Conservation (phyloP, 31 red algal genomes). For the Endocladia muricata region DNA sequence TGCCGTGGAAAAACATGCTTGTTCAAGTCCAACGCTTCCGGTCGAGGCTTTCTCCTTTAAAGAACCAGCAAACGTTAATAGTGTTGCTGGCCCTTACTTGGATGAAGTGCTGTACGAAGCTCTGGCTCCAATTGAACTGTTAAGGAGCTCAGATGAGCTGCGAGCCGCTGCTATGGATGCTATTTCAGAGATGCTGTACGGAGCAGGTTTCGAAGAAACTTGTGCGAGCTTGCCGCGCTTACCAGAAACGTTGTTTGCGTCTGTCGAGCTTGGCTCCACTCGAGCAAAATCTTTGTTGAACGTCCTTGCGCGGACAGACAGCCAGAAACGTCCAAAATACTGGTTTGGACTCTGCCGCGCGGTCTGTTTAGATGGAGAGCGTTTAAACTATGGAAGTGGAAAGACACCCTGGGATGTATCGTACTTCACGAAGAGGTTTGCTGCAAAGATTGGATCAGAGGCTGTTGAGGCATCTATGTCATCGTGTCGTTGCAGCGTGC, state of each 20-base stretch:
- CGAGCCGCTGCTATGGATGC: conserved; percentile 40
- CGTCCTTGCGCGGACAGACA: conserved; percentile 33
- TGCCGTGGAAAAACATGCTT: neutral
- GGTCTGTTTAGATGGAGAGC: conserved; percentile 46
- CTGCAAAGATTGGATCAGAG: conserved; percentile 28
- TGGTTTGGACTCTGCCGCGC: conserved; percentile 76
- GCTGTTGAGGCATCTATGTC: conserved; percentile 43
- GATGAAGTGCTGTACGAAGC: conserved; percentile 70
- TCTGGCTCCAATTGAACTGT: conserved; percentile 30
- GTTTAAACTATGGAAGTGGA: conserved; percentile 42
- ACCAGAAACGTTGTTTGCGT: conserved; percentile 55
- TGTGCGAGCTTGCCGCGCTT: conserved; percentile 42
- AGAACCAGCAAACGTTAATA: conserved; percentile 35
- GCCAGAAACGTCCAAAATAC: conserved; percentile 36
- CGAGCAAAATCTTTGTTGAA: conserved; percentile 21
- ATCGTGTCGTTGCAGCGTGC: conserved; percentile 19
- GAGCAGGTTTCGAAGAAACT: conserved; percentile 39
- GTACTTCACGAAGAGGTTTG: conserved; percentile 23
- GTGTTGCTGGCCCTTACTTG: conserved; percentile 52
- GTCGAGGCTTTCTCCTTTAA: conserved; percentile 60
- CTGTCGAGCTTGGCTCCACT: conserved; percentile 30
- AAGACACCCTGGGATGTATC: conserved; percentile 63
- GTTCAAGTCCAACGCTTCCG: conserved; percentile 10
- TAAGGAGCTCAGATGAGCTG: conserved; percentile 24
- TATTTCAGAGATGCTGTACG: conserved; percentile 46